Percentiles rank a stretch among this genome's conserved stretches.
Evolutionary conservation across 805 yeast species (phyloP).

Genomic region (Clavispora asparagi): DNA sequence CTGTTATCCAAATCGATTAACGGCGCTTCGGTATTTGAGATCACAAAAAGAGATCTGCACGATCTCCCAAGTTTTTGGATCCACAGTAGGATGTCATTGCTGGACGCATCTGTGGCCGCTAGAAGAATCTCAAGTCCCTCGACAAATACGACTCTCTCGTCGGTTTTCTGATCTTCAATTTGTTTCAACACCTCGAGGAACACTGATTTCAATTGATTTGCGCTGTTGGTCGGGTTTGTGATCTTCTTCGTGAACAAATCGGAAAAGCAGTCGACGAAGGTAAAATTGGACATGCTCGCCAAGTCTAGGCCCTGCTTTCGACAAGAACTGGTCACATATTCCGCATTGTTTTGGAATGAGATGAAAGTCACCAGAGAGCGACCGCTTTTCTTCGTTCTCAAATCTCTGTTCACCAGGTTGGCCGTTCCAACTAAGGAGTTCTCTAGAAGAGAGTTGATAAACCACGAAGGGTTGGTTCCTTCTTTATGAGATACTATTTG

Average conservation of each 20-base stretch:
- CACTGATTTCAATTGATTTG: slow-evolving; percentile 9
- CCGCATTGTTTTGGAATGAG: slow-evolving; percentile 31
- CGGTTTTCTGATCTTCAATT: slow-evolving; percentile 3
- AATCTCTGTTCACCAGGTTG: slow-evolving; percentile 32
- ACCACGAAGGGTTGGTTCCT: slow-evolving; percentile 64
- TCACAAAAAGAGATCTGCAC: slow-evolving; percentile 31
- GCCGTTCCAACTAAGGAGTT: slow-evolving; percentile 44
- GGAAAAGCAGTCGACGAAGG: slow-evolving; percentile 43
- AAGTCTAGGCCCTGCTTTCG: slow-evolving; percentile 38
- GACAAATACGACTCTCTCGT: slow-evolving; percentile 29
- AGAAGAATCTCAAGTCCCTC: slow-evolving; percentile 47
- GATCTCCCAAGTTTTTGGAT: slow-evolving; percentile 24
- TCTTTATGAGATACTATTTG: slow-evolving; percentile 29
- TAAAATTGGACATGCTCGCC: slow-evolving; percentile 19
- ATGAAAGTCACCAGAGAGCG: slow-evolving; percentile 30
- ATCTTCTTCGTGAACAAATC: slow-evolving; percentile 36
- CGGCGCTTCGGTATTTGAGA: slow-evolving; percentile 32
- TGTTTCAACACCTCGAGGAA: slow-evolving; percentile 14
- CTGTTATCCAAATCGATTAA: slow-evolving; percentile 24
- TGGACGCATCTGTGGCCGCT: slow-evolving; percentile 33
- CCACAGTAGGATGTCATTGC: slow-evolving; percentile 33
- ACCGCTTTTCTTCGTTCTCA: slow-evolving; percentile 11
- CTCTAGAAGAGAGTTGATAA: slow-evolving; percentile 51
- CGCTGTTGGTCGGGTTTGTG: slow-evolving; percentile 17
- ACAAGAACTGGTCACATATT: slow-evolving; percentile 28